Evolutionary conservation across 1,284 basidiomycete genomes (phyloP).

Genomic region (Ganoderma lucidum): DNA sequence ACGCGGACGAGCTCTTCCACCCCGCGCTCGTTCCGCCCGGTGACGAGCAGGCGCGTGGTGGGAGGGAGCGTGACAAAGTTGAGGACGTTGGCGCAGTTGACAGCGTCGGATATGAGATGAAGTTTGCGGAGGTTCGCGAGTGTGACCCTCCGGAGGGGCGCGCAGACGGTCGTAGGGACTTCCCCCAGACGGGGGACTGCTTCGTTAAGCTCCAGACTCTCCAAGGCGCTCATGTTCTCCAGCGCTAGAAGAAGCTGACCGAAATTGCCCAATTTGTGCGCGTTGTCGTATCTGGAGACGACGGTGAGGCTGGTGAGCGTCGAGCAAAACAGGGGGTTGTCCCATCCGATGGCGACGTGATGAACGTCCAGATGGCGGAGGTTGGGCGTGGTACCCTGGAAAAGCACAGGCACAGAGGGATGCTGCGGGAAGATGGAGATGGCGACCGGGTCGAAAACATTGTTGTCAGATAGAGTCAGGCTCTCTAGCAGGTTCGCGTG

Average conservation of each 20-base stretch:
- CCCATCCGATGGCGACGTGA: conserved; percentile 17
- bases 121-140: conserved; percentile 10
- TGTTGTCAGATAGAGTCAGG: conserved; percentile 9
- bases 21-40: conserved; percentile 3
- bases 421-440: neutral
- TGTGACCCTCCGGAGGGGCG: conserved; percentile 1
- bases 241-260: conserved; percentile 19
- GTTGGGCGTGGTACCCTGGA: conserved; percentile 16
- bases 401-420: conserved; percentile 12
- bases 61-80: conserved; percentile 19
- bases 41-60: conserved; percentile 1
- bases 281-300: neutral
- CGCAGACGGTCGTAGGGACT: neutral
- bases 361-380: conserved; percentile 21
- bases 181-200: conserved; percentile 20
- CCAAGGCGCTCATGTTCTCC: conserved; percentile 13
- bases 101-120: conserved; percentile 3
- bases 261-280: neutral
- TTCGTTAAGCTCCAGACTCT: conserved; percentile 18
- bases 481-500: conserved; percentile 11
- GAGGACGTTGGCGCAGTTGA: conserved; percentile 27
- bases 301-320: conserved; percentile 14
- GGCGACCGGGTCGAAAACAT: conserved; percentile 1
- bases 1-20: conserved; percentile 15
- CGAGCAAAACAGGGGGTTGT: conserved; percentile 21